These are phyloP conservation scores for Marasmius fiardii DNA, from an alignment of 1,284 basidiomycete genomes.

Conservation along the genomic window DNA sequence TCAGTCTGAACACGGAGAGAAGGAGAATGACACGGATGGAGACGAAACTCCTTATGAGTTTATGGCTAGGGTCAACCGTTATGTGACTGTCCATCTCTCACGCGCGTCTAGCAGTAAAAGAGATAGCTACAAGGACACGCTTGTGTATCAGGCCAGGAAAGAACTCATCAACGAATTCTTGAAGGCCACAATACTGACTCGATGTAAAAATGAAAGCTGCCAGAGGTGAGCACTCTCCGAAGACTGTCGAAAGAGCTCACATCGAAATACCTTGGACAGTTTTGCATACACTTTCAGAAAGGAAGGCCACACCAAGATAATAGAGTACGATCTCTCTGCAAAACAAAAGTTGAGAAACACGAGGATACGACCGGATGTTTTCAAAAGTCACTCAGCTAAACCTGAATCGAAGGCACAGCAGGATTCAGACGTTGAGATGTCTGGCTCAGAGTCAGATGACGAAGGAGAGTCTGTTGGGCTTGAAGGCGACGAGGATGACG, in stretches of 20 bases:
- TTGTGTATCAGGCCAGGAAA: constrained; percentile 88
- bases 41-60: constrained; percentile 65
- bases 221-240: constrained; percentile 62
- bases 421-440: constrained; percentile 47
- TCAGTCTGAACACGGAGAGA: constrained; percentile 9
- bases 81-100: constrained; percentile 65
- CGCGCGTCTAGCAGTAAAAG: constrained; percentile 57
- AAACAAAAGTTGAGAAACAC: constrained; percentile 75
- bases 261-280: constrained; percentile 37
- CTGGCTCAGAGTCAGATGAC: constrained; percentile 24
- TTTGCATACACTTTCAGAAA: constrained; percentile 86
- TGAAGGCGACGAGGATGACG: constrained; percentile 45
- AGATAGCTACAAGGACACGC: constrained; percentile 86
- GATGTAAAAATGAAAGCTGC: constrained; percentile 78
- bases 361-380: constrained; percentile 70
- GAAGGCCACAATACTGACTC: constrained; percentile 64
- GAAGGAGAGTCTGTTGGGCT: constrained; percentile 32
- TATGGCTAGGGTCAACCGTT: constrained; percentile 68
- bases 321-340: constrained; percentile 84
- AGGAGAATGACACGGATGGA: constrained; percentile 23
- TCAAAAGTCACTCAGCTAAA: constrained; percentile 45
- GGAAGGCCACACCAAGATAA: constrained; percentile 92
- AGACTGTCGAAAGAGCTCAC: not conserved
- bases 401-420: constrained; percentile 5
- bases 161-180: constrained; percentile 83